phyloP scores from a whole-genome alignment of 768 basidiomycete species.

The Podaxis sp. region DNA sequence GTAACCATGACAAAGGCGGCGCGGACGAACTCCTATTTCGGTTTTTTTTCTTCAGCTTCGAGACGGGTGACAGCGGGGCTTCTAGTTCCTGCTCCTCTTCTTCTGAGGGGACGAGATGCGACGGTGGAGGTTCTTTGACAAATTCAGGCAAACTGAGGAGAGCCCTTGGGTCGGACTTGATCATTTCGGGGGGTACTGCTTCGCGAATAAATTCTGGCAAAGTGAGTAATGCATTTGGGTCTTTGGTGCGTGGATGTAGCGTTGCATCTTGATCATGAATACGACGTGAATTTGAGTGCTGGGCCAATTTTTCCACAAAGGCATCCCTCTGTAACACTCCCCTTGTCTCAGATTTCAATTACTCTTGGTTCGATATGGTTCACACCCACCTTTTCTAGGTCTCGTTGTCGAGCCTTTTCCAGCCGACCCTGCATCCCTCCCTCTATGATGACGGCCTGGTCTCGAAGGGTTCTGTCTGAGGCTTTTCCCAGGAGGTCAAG shows the following conservation, averaged over 20 bases:
- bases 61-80: conserved; percentile 14
- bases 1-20: conserved; percentile 59
- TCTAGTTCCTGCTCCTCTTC: conserved; percentile 14
- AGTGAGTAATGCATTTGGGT: conserved; percentile 53
- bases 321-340: conserved; percentile 53
- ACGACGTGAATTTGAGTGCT: conserved; percentile 72
- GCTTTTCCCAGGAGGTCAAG: conserved; percentile 71
- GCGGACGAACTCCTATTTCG: conserved; percentile 58
- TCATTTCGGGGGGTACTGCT: conserved; percentile 35
- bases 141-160: conserved; percentile 61
- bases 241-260: conserved; percentile 42
- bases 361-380: neutral
- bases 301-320: conserved; percentile 73
- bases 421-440: conserved; percentile 54
- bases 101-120: conserved; percentile 23
- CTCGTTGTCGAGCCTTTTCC: conserved; percentile 57
- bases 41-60: conserved; percentile 33
- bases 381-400: conserved; percentile 59
- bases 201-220: conserved; percentile 68
- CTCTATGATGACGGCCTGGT: conserved; percentile 72
- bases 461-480: conserved; percentile 60
- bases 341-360: conserved; percentile 16
- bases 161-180: conserved; percentile 38
- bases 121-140: conserved; percentile 47
- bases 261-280: conserved; percentile 80